Base-by-base conservation (phyloP, 495 filamentous ascomycete genomes). In the Apodospora peruviana region DNA sequence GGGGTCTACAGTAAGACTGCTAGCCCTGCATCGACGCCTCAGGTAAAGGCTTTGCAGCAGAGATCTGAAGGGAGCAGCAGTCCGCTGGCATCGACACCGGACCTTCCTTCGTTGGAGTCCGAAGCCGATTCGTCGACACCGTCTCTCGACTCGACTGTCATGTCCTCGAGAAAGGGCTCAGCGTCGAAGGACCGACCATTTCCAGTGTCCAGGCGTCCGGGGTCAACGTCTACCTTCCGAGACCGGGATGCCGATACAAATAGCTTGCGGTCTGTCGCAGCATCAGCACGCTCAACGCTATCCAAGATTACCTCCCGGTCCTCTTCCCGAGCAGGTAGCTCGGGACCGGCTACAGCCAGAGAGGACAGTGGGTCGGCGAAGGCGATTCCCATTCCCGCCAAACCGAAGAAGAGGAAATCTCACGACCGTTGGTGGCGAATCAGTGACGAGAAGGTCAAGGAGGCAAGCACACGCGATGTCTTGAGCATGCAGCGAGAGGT, bases 401-500 rank as follows among this genome's bases (percentile, higher is more conserved):
- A 71, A 19, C 48, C 75, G 17, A 83, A 77, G 53, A 69, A 74
- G 27, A 78, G 73, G 50, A 83, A 83, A 57, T 80, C 72, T n/a
- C 79, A 71, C 46, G 78, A 87, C 56, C 78, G 87, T 17, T 99
- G 93, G 93, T 99, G 93, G 93, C 80, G 93, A 12, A 96, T 99
- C 40, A 96, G 91, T 34, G 93, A 99, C 61, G 93, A 97, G 29
- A 96, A 96, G 61, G 78, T 97, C 48, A 95, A 91, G 59, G 91
- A 96, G 60, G 84, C 88, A 48, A 93, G 86, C 66, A 97, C 90
- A 2, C 81, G 78, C 42, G 91, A 99, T 44, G 89, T 99, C 18
- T 61, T 99, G 45, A 78, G 79, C 9, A 96, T 96, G 91, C 90
- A 96, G 64, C 85, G 83, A 54, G 93, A 96, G 65, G 91, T 96